These are phyloP conservation scores for Wickerhamomyces chambardii DNA, from an alignment of 805 yeast species.

Conservation along the genomic window DNA sequence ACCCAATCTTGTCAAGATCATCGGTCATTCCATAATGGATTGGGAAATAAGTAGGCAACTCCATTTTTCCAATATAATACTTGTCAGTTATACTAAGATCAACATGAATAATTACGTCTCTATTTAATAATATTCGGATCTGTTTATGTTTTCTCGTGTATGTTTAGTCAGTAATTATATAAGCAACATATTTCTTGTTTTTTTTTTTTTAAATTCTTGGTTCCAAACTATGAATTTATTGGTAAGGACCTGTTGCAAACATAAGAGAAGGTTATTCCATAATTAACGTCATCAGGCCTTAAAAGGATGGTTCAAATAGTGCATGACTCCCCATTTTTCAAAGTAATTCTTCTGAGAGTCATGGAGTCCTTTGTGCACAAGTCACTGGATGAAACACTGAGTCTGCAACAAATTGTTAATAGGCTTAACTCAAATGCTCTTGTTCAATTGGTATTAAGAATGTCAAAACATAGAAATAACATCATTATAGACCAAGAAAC, in stretches of 20 bases:
- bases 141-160: too few species aligned
- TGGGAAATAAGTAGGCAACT: conserved; percentile 4
- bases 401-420: conserved; percentile 12
- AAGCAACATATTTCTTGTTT: too few species aligned
- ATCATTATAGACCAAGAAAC: neutral
- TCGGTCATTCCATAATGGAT: neutral
- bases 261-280: too few species aligned
- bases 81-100: neutral
- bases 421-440: conserved; percentile 13
- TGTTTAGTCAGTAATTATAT: too few species aligned
- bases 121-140: too few species aligned
- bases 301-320: neutral
- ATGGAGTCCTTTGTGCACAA: conserved; percentile 15
- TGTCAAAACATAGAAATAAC: neutral
- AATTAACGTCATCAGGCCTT: neutral
- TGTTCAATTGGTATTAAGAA: conserved; percentile 1
- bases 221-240: too few species aligned
- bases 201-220: too few species aligned
- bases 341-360: conserved; percentile 14
- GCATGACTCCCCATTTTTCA: conserved; percentile 4
- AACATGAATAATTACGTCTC: too few species aligned
- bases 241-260: too few species aligned
- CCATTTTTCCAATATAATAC: neutral
- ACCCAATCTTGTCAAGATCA: neutral
- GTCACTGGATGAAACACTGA: conserved; percentile 13